Base-by-base conservation (phyloP, 2,329 filamentous ascomycete species). In the Drechslerella coelobrocha region DNA sequence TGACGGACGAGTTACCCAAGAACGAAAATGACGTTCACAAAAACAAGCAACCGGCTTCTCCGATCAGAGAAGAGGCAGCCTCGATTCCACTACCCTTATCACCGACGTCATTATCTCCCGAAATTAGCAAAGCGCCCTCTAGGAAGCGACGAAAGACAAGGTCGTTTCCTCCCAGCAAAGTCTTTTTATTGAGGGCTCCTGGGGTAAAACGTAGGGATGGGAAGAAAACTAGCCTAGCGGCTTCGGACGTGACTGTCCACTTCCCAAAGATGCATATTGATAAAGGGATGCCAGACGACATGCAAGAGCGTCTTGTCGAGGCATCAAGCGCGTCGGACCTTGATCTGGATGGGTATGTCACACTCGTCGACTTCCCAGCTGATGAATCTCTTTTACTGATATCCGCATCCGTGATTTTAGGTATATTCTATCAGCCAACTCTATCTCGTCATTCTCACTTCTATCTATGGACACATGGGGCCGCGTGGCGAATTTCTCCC, bases 221-320 rank as follows among this genome's bases (percentile, higher is more conserved):
- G 1, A 71, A 71, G 26, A 71, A 71, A 52, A 57, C 57, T 43
- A 52, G 66, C 14, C 47, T 71, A 41, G 66, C 66, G 6, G 66
- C 66, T 9, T 59, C 66, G n/a, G 66, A 71, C 23, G 66, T 71
- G 14, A 63, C 66, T 1, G 48, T 71, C 19, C 66, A 71, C 14
- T 71, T 71, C 27, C 66, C 66, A 6, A 71, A 71, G 26, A 34
- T 71, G 8, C 66, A 71, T 26, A 71, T 71, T 19, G 66, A 71
- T 39, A 71, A 60, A 23, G 66, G 66, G 21, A 10, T 71, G 7
- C 66, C 59, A 2, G 66, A 71, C 21, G 66, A 71, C 37, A 63
- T 71, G 66, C 66, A 71, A 29, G 66, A 71, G 9, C 57, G 66
- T 8, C 34, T 71, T n/a, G 66, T 71, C 10, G 66, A 71, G 29